Evolutionary conservation across 495 filamentous ascomycete species (phyloP).

Genomic region (Penicillium antarcticum): DNA sequence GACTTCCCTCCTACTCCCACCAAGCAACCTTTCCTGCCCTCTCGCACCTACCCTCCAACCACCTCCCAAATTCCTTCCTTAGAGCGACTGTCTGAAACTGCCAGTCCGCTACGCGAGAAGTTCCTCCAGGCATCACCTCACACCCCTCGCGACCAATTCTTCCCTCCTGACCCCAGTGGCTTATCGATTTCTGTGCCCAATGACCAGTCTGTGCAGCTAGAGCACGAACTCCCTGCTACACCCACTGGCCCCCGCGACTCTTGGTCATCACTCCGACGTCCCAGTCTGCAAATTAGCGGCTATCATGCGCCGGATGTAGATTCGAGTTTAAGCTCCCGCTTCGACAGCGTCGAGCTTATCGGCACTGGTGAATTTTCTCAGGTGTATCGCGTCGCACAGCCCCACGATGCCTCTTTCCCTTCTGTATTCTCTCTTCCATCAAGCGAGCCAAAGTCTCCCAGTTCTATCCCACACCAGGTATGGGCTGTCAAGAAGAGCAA

Average conservation of each 20-base stretch:
- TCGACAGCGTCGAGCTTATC: slow-evolving; percentile 70
- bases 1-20: slow-evolving; percentile 92
- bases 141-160: slow-evolving; percentile 72
- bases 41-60: slow-evolving; percentile 40
- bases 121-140: slow-evolving; percentile 61
- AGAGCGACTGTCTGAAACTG: slow-evolving; percentile 35
- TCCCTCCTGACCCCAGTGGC: slow-evolving; percentile 77
- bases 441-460: slow-evolving; percentile 38
- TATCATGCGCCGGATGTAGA: slow-evolving; percentile 66
- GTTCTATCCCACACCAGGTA: slow-evolving; percentile 48
- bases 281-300: slow-evolving; percentile 51
- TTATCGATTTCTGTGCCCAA: slow-evolving; percentile 69
- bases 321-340: slow-evolving; percentile 61
- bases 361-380: slow-evolving; percentile 90
- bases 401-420: slow-evolving; percentile 36
- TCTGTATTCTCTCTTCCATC: slow-evolving; percentile 43
- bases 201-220: slow-evolving; percentile 37
- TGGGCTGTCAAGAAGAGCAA: slow-evolving; percentile 94
- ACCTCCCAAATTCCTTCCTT: slow-evolving; percentile 39
- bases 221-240: slow-evolving; percentile 65
- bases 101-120: slow-evolving; percentile 32
- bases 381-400: slow-evolving; percentile 75
- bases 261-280: slow-evolving; percentile 47
- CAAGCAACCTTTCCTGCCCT: slow-evolving; percentile 59
- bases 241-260: slow-evolving; percentile 70